Base-by-base conservation (phyloP, 2,329 filamentous ascomycete genomes). In the Pseudocercospora fuligena region DNA sequence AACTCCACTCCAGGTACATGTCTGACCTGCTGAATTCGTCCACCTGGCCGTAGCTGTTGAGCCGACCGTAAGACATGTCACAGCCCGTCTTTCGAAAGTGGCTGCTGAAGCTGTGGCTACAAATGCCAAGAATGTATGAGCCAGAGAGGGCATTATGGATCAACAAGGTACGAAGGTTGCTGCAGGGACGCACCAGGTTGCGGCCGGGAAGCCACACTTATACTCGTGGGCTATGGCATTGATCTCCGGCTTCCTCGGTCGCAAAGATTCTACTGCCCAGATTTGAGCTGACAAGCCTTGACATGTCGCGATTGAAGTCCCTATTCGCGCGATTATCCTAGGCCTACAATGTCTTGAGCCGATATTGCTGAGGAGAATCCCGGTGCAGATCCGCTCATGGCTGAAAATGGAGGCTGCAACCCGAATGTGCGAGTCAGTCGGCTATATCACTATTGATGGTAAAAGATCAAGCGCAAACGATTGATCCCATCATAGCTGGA, bases 41-140 rank as follows among this genome's bases (percentile, higher is more conserved):
- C 83, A 85, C 21, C 69, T 77, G 11, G 83, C 83, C 5, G 80
- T 84, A 4, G 82, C 82, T 1, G 78, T 80, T 8, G 75, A 66
- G 6, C 80, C 80, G 7, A 81, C 73, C 1, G 66, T 75, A 4
- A 83, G 73, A 66, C 82, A 84, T 1, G 77, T 79, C 5, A 68
- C 57, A 5, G 63, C 27, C 43, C 64, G 47, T 53, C 62, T 69
- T 11, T 66, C 60, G 9, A 67, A 43, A 1, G 65, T 58, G 12
- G 54, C 63, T 9, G 68, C 65, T n/a, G 36, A 43, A 33, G 58
- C 51, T 53, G 25, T 54, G 25, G 25, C 51, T 8, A 29, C 4
- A 5, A 61, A 3, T 3, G 47, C 14, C n/a, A 56, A 7, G 16
- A 40, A 9, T 47, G 56, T 8, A 25, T 49, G 25, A 1, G 12